Base-by-base conservation (phyloP, 768 basidiomycete species). In the Pisolithus microcarpus region DNA sequence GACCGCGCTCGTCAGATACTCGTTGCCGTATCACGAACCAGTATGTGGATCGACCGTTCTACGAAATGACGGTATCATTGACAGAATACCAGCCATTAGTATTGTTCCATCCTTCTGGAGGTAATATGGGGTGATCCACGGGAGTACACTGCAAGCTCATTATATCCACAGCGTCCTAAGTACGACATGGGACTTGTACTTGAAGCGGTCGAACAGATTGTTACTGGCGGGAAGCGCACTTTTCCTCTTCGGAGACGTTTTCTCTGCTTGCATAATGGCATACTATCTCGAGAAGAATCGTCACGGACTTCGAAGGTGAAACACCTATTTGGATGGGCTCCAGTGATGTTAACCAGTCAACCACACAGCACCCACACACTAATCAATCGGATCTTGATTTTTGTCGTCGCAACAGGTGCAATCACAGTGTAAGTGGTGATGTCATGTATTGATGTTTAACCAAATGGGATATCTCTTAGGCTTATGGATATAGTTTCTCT, bases 361-460 rank as follows among this genome's bases (percentile, higher is more conserved):
- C 7, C 51, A 1, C 54, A 53, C 15, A 65, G 62, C 2, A 58
- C 64, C 2, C 48, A 65, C 13, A 2, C 34, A 1, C 47, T 65
- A 5, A 49, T 65, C 52, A 57, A 64, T 34, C 52, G 43, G 43
- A 8, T 43, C 26, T 43, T 43, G 43, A 23, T 52, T 24, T 52
- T 46, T 18, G 38, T 28, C 18, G 39, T 48, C 10, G 51, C 51
- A 36, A 52, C 51, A 11, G 51, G 51, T 23, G 46, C 45, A 42
- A 37, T 52, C n/a, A 42, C 31, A 16, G 46, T 45, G 51, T 52
- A 28, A 52, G 51, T 47, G 15, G 7, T 18, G 11, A 18, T 7
- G 13, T 50, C 5, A 36, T 36, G n/a, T 11, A 21, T 23, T 26
- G 3, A 43, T 11, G 13, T 7, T 28, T n/a, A 24, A n/a, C 15